A percentile compares a stretch with the other conserved stretches of the same genome.
phyloP scores from a whole-genome alignment of 2,329 filamentous ascomycete genomes.

The Thielaviopsis populi region DNA sequence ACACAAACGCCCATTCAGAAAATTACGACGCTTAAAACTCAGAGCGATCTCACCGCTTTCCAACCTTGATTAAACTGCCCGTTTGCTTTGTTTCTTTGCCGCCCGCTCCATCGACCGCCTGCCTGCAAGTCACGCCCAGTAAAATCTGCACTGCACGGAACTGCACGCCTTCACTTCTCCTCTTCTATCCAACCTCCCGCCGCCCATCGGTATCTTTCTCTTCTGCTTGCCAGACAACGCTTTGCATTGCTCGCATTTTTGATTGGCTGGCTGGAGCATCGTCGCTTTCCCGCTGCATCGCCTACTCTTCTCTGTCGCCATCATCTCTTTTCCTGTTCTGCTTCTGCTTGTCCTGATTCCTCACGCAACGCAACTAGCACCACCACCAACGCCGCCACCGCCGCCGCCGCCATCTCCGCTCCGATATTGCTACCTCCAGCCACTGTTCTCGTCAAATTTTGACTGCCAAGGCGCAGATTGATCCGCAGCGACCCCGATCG shows the following conservation, averaged over 20 bases:
- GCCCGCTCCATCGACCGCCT: neutral
- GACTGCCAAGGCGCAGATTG: constrained; percentile 9
- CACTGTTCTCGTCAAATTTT: neutral
- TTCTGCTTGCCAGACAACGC: neutral
- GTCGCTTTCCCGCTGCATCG: neutral
- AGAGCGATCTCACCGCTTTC: neutral
- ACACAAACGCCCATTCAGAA: neutral
- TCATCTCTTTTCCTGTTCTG: neutral
- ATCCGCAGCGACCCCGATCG: constrained; percentile 6
- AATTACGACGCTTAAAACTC: neutral
- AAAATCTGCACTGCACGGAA: neutral
- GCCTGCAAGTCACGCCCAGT: neutral
- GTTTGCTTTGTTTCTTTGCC: neutral
- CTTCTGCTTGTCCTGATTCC: neutral
- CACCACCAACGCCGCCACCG: neutral
- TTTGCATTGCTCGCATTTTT: neutral
- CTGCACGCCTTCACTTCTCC: constrained; percentile 4
- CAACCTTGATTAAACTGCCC: neutral
- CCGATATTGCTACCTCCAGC: neutral
- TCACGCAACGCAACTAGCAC: neutral
- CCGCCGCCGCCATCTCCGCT: no score
- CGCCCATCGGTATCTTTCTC: neutral
- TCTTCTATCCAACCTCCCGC: neutral
- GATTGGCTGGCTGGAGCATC: neutral
- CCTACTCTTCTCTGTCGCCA: neutral